Base-by-base conservation (phyloP, 2,329 filamentous ascomycete species). In the Talaromyces pinophilus region DNA sequence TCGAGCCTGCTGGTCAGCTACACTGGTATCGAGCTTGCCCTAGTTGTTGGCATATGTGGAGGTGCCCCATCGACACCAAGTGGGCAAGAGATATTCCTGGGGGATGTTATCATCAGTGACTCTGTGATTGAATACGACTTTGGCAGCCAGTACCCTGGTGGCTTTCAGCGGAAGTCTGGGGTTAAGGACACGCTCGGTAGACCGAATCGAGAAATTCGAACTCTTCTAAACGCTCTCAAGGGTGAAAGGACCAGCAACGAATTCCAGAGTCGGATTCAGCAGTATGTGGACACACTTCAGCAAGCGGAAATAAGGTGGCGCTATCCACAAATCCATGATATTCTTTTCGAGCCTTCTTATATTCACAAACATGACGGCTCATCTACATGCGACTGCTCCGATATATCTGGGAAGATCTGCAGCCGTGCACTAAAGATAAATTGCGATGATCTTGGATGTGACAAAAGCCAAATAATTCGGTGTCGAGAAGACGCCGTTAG, bases 91-190 rank as follows among this genome's bases (percentile, higher is more conserved):
- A 65, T 65, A 13, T n/a, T 60, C n/a, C 44, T 60, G 2, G 55
- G 63, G 25, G 63, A 65, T 54, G 55, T 54, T 2, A 61, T 65
- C n/a, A 61, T 65, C 4, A 54, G 63, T 33, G 42, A 65, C 5
- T 19, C 8, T 17, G 10, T 65, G 17, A 10, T 54, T n/a, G 33
- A 61, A 44, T 65, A 60, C 17, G 63, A 65, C 25, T 65, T 61
- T 33, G 63, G 63, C 5, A 65, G 30, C 19, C 55, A 65, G 6
- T 54, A 60, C 44, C 57, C 44, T 13, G 44, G 28, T 35, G 55
- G 13, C 2, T 59, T 64, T 25, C 17, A 25, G 7, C 40, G 38
- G 19, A 64, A 64, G 30, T 5, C 8, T 11, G 52, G 60, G 3
- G 11, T 33, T 3, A 15, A 30, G 8, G 40, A 64, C 7, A 22